phyloP scores from a whole-genome alignment of 83 land plant genomes.

The Diphasiastrum complanatum region DNA sequence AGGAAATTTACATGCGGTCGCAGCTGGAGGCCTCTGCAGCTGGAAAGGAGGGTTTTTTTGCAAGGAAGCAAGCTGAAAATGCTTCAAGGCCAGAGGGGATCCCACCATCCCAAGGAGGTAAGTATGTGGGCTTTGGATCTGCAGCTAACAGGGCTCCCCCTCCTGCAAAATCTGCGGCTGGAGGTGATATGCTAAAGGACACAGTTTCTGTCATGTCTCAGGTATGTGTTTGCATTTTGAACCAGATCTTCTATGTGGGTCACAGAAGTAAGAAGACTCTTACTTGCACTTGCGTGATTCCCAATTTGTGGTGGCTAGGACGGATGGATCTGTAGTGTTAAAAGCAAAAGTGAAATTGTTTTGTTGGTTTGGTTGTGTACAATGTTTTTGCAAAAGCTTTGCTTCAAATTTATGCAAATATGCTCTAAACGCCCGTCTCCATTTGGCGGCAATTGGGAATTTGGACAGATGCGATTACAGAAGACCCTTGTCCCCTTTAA shows the following conservation, averaged over 20 bases:
- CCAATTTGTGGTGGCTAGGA: too few species aligned
- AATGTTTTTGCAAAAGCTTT: too few species aligned
- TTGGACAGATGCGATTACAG: too few species aligned
- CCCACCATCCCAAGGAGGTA: slow-evolving; percentile 94
- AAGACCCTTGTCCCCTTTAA: too few species aligned
- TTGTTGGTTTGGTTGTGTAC: too few species aligned
- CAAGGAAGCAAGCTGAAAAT: slow-evolving; percentile 74
- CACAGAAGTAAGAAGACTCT: background rate
- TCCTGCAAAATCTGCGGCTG: slow-evolving; percentile 14
- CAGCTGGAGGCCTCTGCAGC: slow-evolving; percentile 85
- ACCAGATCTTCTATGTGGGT: background rate
- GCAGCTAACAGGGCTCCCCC: slow-evolving; percentile 43
- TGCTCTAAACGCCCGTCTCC: too few species aligned
- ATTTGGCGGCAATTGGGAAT: too few species aligned
- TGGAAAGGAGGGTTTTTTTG: slow-evolving; percentile 74
- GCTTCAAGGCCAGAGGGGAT: slow-evolving; percentile 67
- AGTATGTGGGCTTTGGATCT: slow-evolving; percentile 97
- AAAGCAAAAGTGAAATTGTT: too few species aligned
- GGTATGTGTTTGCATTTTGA: slow-evolving; percentile 30
- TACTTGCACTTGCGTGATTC: too few species aligned
- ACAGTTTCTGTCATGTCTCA: slow-evolving; percentile 63
- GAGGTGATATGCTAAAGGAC: slow-evolving; percentile 57
- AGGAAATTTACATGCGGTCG: slow-evolving; percentile 55
- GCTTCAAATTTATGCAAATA: too few species aligned
- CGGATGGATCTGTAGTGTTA: too few species aligned